Base-by-base conservation (phyloP, 1,139 yeast genomes). In the Zygosaccharomyces sapae region DNA sequence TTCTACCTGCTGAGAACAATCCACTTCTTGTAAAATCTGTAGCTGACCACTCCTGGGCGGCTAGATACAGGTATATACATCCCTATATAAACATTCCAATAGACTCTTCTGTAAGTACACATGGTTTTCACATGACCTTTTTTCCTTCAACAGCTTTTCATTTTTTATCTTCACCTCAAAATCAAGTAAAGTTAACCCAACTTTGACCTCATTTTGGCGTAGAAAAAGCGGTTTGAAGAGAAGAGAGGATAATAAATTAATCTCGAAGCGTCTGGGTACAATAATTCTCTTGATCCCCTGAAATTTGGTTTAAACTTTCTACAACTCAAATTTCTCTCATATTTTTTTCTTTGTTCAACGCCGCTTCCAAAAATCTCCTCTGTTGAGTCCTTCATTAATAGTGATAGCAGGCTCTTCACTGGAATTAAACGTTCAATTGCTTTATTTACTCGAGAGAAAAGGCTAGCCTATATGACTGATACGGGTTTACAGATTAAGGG, bases 401-500 rank as follows among this genome's bases (percentile, higher is more conserved):
- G 25, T 25, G 38, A 20, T 12, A 36, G 38, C 29, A 27, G 38
- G 38, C 12, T 36, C 13, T 25, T 36, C 38, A 36, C 29, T 9
- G 38, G 10, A 20, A 36, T 36, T 27, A 27, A 36, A 36, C 30
- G 20, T 22, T n/a, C 29, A 22, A 22, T 19, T 36, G 29, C 13
- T 36, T 22, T 25, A 12, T 6, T 20, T 20, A 25, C 16, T 19
- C 10, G 13, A 19, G 13, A 24, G 12, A 20, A 19, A 36, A n/a
- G 27, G 6, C 10, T n/a, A 29, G 37, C 25, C 34, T 43, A 39
- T 43, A 55, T 55, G 59, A 48, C 54, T 25, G 53, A 53, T 38
- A 44, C 51, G 38, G 52, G 53, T 36, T 42, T 53, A 29, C 51
- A 53, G 43, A 55, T 61, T 30, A 56, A 49, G 39, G 59, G 58